phyloP scores from a whole-genome alignment of 805 yeast genomes.

The Spathaspora arborariae region DNA sequence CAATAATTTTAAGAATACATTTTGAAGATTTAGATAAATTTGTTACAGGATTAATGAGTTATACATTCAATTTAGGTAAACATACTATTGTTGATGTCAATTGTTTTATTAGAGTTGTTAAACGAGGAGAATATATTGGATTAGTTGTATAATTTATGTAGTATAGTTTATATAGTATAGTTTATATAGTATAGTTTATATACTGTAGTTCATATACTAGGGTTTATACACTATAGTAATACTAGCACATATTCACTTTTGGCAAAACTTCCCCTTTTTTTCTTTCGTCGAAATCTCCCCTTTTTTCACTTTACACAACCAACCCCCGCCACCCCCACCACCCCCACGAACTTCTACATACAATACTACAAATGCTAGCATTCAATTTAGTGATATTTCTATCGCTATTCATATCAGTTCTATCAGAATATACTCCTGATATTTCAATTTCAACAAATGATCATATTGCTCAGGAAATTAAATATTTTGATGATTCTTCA shows the following conservation, averaged over 20 bases:
- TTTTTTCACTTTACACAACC: neutral
- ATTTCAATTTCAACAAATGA: conserved; percentile 12
- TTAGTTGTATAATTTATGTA: conserved; percentile 1
- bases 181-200: no score
- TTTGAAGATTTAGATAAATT: conserved; percentile 26
- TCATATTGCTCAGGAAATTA: conserved; percentile 10
- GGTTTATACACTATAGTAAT: no score
- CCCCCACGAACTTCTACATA: neutral
- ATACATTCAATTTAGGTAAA: conserved; percentile 25
- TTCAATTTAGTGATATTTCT: neutral
- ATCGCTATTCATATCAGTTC: neutral
- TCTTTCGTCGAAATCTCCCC: no score
- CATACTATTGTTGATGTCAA: conserved; percentile 19
- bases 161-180: neutral
- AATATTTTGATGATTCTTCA: conserved; percentile 55
- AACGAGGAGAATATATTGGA: conserved; percentile 19
- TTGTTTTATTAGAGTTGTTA: conserved; percentile 15
- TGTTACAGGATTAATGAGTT: conserved; percentile 26
- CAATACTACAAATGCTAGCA: neutral
- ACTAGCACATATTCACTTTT: no score
- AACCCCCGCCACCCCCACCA: neutral
- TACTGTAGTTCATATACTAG: no score
- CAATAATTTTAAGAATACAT: conserved; percentile 23
- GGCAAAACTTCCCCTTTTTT: no score
- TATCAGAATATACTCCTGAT: conserved; percentile 14